Evolutionary conservation across 225 moss, liverwort and hornwort genomes (phyloP), one percentile per base, ranked within the genome.

Genomic region (Marchantia polymorpha): DNA sequence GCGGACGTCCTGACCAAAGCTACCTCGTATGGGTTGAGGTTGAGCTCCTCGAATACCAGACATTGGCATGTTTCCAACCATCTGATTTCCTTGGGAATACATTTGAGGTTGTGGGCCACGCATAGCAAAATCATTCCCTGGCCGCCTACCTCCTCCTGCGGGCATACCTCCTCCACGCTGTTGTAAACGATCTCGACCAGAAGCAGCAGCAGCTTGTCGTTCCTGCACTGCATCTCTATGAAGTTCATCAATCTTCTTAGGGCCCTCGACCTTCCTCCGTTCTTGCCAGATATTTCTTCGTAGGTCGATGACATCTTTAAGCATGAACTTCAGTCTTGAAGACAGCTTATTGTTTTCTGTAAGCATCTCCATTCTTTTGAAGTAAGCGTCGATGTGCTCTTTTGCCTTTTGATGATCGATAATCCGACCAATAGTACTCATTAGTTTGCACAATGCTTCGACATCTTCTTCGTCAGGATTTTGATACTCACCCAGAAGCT

Each of bases 381-480:
- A 99, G 85, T 95, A 99, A 4, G 91, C 90, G 75, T 99, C 94
- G 53, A 99, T 95, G 80, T 94, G 95, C 81, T 90, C 95, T 65
- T 92, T 99, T 1, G 97, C 97, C 80, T 92, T 95, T 7, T 10
- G 50, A 64, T 99, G 93, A 76, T 99, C 97, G 73, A 99, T 99
- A 29, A 99, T 99, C 19, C 85, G 86, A 64, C 97, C 97, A 73
- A 99, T 95, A 2, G 97, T 99, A 87, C 89, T 95, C 97, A 99
- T 99, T 76, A 95, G 86, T 85, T 99, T 99, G 88, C 97, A 99
- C 88, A 99, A 51, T 27, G 97, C 97, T 85, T 99, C 97, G 54
- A 99, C 97, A 60, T 99, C 95, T 78, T 99, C 97, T 85, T 99
- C 95, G 73, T 99, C 94, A 0, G 95, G 95, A 83, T 99, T 95